Percentiles rank a stretch among this genome's conserved stretches.
phyloP scores from a whole-genome alignment of 202 grass and related monocot species.

The Eragrostis tef region DNA sequence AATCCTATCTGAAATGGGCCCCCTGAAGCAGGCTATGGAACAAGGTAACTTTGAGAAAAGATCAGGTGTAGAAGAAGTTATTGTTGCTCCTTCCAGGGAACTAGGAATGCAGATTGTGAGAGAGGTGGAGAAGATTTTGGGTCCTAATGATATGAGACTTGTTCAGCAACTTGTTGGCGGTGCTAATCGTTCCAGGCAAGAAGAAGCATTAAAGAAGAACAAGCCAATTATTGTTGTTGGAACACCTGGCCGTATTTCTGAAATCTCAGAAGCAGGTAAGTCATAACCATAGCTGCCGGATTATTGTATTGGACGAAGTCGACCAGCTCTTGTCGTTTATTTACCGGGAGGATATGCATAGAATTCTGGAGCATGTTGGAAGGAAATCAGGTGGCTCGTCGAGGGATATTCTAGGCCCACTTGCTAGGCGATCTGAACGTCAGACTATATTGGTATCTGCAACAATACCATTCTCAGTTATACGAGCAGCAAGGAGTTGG shows the following conservation, averaged over 20 bases:
- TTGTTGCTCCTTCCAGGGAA: slow-evolving; percentile 94
- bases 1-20: slow-evolving; percentile 82
- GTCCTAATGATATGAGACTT: slow-evolving; percentile 73
- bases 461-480: slow-evolving; percentile 89
- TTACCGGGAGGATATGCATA: slow-evolving; percentile 96
- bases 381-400: slow-evolving; percentile 56
- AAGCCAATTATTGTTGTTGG: slow-evolving; percentile 85
- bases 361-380: slow-evolving; percentile 93
- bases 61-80: slow-evolving; percentile 77
- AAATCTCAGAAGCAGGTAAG: slow-evolving; percentile 89
- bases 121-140: slow-evolving; percentile 81
- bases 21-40: slow-evolving; percentile 59
- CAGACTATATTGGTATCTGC: slow-evolving; percentile 89
- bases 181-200: slow-evolving; percentile 81
- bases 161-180: slow-evolving; percentile 92
- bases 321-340: slow-evolving; percentile 93
- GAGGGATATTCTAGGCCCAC: slow-evolving; percentile 73
- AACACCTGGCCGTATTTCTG: slow-evolving; percentile 87
- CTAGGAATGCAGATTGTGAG: slow-evolving; percentile 94
- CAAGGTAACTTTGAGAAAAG: slow-evolving; percentile 55
- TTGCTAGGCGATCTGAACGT: slow-evolving; percentile 72
- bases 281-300: slow-evolving; percentile 74
- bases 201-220: slow-evolving; percentile 94
- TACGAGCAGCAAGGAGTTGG: slow-evolving; percentile 89
- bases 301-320: slow-evolving; percentile 94